These are phyloP conservation scores for Pseudogymnoascus sp. DNA, from an alignment of 2,329 filamentous ascomycete genomes.

Conservation along the genomic window DNA sequence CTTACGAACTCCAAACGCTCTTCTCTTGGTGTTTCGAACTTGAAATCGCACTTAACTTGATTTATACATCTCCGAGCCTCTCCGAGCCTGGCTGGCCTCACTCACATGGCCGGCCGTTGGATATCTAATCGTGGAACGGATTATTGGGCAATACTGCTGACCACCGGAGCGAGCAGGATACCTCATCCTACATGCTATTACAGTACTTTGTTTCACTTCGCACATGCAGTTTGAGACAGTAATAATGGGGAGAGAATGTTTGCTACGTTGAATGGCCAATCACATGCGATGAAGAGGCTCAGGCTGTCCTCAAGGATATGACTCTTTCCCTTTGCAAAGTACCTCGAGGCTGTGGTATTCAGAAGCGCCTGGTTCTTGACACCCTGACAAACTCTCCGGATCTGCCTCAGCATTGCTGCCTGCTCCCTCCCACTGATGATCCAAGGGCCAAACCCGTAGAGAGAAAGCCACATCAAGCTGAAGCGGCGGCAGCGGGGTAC, in stretches of 20 bases:
- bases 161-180: background rate
- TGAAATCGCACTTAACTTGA: constrained; percentile 7
- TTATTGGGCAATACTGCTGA: background rate
- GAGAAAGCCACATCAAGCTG: background rate
- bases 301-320: background rate
- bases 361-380: background rate
- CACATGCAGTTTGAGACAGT: constrained; percentile 6
- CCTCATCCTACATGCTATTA: background rate
- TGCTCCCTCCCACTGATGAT: background rate
- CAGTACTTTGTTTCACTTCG: background rate
- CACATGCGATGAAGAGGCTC: background rate
- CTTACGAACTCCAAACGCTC: constrained; percentile 5
- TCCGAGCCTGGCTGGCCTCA: background rate
- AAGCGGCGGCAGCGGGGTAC: background rate
- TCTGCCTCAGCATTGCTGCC: background rate
- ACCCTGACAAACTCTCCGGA: background rate
- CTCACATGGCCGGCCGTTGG: constrained; percentile 6
- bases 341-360: background rate
- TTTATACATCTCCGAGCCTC: constrained; percentile 4
- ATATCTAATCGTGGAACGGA: background rate
- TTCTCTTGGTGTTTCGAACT: background rate
- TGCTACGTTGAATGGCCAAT: constrained; percentile 5
- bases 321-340: background rate
- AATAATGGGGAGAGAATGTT: constrained; percentile 3
- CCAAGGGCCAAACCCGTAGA: background rate